phyloP scores from a whole-genome alignment of 2,329 filamentous ascomycete species.

The Fonsecaea pedrosoi region DNA sequence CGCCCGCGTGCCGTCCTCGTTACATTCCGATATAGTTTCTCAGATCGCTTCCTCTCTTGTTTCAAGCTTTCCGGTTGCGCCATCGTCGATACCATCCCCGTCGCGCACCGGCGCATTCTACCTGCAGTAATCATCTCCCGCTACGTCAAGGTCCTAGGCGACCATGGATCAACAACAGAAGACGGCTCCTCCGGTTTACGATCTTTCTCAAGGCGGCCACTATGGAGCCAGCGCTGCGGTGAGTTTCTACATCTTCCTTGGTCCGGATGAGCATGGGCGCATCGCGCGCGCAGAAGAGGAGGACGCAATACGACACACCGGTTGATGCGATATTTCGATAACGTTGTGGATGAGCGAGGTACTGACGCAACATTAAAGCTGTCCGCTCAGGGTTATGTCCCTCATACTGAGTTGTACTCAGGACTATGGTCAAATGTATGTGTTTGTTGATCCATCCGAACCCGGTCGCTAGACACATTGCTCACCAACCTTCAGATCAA shows the following conservation, averaged over 20 bases:
- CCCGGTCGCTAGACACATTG: not conserved
- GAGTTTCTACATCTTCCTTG: slow-evolving; percentile 5
- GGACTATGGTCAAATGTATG: slow-evolving; percentile 93
- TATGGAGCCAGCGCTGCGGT: slow-evolving; percentile 30
- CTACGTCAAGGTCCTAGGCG: not conserved
- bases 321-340: not conserved
- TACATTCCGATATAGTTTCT: not conserved
- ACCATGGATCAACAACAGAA: slow-evolving; percentile 21
- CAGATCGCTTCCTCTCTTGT: not conserved
- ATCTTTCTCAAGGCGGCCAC: slow-evolving; percentile 21
- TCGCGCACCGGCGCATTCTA: not conserved
- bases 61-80: not conserved
- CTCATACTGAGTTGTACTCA: slow-evolving; percentile 88
- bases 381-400: slow-evolving; percentile 83
- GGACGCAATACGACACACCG: not conserved
- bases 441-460: slow-evolving; percentile 27
- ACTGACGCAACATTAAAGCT: slow-evolving; percentile 62
- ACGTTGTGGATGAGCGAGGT: slow-evolving; percentile 46
- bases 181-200: slow-evolving; percentile 18
- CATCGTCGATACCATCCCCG: not conserved
- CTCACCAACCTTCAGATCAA: slow-evolving; percentile 70
- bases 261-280: not conserved
- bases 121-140: not conserved
- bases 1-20: not conserved
- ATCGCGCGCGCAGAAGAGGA: not conserved